Evolutionary conservation across 192 early-diverging fungal species (phyloP).

Genomic region (Hyaloraphidium curvatum): DNA sequence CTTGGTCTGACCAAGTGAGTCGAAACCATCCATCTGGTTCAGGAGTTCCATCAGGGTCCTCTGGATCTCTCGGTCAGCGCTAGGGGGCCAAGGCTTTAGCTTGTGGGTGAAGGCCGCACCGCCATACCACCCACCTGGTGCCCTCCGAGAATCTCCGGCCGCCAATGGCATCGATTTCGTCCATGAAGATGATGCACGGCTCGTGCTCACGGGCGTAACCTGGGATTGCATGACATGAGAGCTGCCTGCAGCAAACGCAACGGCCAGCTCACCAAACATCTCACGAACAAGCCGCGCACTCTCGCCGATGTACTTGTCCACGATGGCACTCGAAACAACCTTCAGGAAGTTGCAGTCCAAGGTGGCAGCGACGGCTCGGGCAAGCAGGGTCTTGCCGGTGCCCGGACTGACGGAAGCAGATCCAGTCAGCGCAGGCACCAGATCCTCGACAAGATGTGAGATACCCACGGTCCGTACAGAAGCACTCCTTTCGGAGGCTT

Average conservation of each 20-base stretch:
- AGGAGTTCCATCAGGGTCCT: conserved; percentile 97
- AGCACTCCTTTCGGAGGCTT: conserved; percentile 97
- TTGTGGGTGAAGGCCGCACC: too few relatives aligned
- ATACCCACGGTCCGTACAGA: conserved; percentile 14
- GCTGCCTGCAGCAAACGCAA: neutral
- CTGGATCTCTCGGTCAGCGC: conserved; percentile 99
- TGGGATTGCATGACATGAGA: too few relatives aligned
- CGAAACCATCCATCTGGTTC: conserved; percentile 99
- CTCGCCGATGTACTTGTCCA: conserved; percentile 99
- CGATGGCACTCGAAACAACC: conserved; percentile 95
- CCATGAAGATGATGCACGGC: conserved; percentile 99
- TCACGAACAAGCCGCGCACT: conserved; percentile 89
- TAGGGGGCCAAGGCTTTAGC: too few relatives aligned
- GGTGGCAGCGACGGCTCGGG: conserved; percentile 90
- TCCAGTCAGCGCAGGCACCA: neutral
- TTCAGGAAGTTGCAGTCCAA: conserved; percentile 98
- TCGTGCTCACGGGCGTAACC: conserved; percentile 96
- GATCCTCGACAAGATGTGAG: neutral
- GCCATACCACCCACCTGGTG: too few relatives aligned
- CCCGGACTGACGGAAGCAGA: conserved; percentile 73
- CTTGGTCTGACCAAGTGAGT: conserved; percentile 92
- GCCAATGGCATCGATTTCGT: conserved; percentile 99
- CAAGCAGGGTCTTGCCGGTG: conserved; percentile 94
- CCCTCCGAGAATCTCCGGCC: conserved; percentile 96
- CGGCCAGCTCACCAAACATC: conserved; percentile 71